Evolutionary conservation across 1,284 basidiomycete genomes (phyloP), one percentile per base, ranked within the genome.

Genomic region (Cutaneotrichosporon sp.): DNA sequence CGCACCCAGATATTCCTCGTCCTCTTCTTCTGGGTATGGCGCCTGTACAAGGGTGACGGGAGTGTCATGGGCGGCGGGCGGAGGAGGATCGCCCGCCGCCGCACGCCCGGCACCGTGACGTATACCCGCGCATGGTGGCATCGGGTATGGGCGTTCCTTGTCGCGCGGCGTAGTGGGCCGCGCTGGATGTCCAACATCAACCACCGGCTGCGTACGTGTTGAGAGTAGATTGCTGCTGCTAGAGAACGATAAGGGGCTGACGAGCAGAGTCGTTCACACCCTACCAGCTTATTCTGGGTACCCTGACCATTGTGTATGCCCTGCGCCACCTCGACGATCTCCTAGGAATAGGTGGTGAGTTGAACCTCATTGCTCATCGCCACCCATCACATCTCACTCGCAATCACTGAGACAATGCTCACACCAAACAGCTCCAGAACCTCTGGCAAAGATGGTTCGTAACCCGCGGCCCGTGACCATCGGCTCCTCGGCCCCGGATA

Each of bases 251-350:
- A 22, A 24, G 27, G 20, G 31, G 55, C 36, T 60, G 52, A 59
- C 52, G 20, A 31, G 46, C 51, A 59, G 92, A 84, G 71, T 86
- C 87, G 27, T 97, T 92, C 80, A 90, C 93, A 0, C 95, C 95
- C 22, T 99, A 94, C 89, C 95, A 99, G 75, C 84, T 98, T 68
- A 85, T 97, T 57, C 84, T 93, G 60, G 90, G 87, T 67, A 91
- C 91, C 3, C 81, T 97, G 60, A 95, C 94, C 1, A 79, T 86
- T 31, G 82, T 95, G 11, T 99, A 97, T 77, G 89, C 91, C 22
- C 77, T 92, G 52, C 84, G 91, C 16, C 91, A 98, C 77, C 80
- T 94, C 18, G 94, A 97, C 78, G 91, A 89, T 77, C 83, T 98
- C 9, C 80, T 95, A 18, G 92, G 92, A 8, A 82, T 97, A 27